These are phyloP conservation scores for Gremmenia infestans DNA, from an alignment of 2,329 filamentous ascomycete genomes.

Conservation along the genomic window DNA sequence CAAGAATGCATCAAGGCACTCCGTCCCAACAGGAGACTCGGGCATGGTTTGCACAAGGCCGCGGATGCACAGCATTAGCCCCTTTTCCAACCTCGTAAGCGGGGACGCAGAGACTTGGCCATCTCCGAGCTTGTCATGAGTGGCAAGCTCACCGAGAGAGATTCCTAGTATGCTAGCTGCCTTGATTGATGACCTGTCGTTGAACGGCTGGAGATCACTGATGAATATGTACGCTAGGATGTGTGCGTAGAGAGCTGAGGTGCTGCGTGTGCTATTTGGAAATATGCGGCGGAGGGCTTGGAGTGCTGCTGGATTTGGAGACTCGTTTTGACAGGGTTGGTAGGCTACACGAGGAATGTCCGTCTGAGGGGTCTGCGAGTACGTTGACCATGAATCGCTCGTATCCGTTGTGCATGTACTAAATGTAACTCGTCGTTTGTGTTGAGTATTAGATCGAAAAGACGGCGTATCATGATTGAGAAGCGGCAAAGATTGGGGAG, in stretches of 20 bases:
- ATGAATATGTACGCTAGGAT: conserved; percentile 24
- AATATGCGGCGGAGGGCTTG: conserved; percentile 24
- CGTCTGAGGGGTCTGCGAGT: background rate
- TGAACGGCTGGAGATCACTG: background rate
- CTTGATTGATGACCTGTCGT: background rate
- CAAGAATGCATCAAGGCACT: background rate
- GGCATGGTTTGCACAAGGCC: background rate
- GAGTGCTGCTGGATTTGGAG: conserved; percentile 17
- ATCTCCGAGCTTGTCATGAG: no score
- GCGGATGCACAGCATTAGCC: background rate
- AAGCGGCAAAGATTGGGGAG: background rate
- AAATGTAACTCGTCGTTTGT: background rate
- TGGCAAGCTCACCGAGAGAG: background rate
- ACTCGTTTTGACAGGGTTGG: background rate
- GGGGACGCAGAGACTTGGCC: background rate
- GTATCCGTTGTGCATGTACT: background rate
- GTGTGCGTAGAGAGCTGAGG: conserved; percentile 25
- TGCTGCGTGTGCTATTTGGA: conserved; percentile 11
- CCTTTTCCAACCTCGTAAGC: background rate
- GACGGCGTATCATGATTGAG: background rate
- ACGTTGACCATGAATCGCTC: no score
- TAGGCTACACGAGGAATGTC: background rate
- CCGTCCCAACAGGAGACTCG: background rate
- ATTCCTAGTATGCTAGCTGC: background rate
- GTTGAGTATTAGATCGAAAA: background rate